These are phyloP conservation scores for Fraxinus latifolia DNA, from an alignment of 305 asterid genomes.

Conservation along the genomic window DNA sequence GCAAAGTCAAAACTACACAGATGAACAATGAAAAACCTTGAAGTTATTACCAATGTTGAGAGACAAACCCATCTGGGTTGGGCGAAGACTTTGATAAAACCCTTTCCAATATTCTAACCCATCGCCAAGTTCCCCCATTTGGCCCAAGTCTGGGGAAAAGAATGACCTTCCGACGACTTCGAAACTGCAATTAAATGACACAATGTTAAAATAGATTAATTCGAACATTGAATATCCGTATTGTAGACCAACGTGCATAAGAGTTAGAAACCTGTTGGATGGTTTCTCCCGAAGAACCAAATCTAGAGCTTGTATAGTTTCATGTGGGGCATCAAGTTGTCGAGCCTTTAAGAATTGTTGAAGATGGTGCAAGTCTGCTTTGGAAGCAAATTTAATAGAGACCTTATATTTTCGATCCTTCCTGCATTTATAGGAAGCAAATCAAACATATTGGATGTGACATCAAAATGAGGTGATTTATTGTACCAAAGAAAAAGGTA, in stretches of 20 bases:
- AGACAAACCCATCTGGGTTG: constrained; percentile 89
- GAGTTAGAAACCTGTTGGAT: constrained; percentile 29
- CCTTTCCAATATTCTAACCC: constrained; percentile 78
- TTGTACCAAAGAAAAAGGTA: background rate
- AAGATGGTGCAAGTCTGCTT: constrained; percentile 55
- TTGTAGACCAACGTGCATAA: too few relatives aligned
- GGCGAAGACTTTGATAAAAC: constrained; percentile 78
- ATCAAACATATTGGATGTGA: background rate
- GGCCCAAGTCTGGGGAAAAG: constrained; percentile 41
- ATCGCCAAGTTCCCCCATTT: constrained; percentile 38
- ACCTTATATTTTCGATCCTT: constrained; percentile 60
- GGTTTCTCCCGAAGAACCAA: constrained; percentile 70
- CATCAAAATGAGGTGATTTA: background rate
- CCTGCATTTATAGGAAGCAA: constrained; percentile 35
- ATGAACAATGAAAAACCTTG: background rate
- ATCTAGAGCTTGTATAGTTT: constrained; percentile 72
- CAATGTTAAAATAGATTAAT: background rate
- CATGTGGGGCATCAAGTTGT: constrained; percentile 63
- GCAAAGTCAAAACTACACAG: background rate
- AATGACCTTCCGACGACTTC: constrained; percentile 74
- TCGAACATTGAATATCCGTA: background rate
- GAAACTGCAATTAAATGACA: constrained; percentile 39
- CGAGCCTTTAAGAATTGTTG: constrained; percentile 40
- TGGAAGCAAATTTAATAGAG: constrained; percentile 57
- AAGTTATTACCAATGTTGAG: constrained; percentile 60